Base-by-base conservation (phyloP, 495 filamentous ascomycete genomes). In the Articulospora tetracladia region DNA sequence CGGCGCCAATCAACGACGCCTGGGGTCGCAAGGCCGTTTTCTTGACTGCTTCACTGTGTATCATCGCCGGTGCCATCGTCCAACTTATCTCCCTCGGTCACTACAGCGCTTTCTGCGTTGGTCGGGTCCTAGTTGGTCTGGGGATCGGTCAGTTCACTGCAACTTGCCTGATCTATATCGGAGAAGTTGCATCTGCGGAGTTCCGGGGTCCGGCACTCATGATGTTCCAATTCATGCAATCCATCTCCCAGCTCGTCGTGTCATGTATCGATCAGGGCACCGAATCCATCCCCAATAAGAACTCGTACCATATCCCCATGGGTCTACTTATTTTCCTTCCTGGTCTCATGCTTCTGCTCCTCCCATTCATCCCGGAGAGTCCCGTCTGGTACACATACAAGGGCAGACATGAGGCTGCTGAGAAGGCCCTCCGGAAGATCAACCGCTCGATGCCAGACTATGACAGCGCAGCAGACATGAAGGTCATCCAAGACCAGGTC, bases 191-290 rank as follows among this genome's bases (percentile, higher is more conserved):
- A 3, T 70, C 73, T 0, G 44, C 62, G 3, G 66, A 60, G 1
- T 71, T 75, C 57, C 64, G 72, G n/a, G 69, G 73, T 36, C 72
- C 72, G 1, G 69, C 70, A 3, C 64, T 75, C 41, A 72, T 72
- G 68, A 70, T 61, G 53, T 74, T 69, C 59, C 73, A 75, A 54
- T 73, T 74, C 56, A 64, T 75, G 54, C 73, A 73, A 55, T 72
- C 70, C 24, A 63, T 59, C 65, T 70, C 72, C 1, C 72, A 74
- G 32, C 64, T 74, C 8, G 69, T 72, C 57, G 73, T 59, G 1
- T 58, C 72, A 12, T 63, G 70, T 46, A 62, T 74, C 63, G 69
- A 65, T 15, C 69, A 74, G 59, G 71, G 73, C 47, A 73, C 70
- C 0, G 53, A 73, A 44, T 46, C 46, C 19, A 69, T 73, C 25